Evolutionary conservation across 331 rosid species (phyloP), one percentile per base, ranked within the genome.

Genomic region (Saraca asoca): DNA sequence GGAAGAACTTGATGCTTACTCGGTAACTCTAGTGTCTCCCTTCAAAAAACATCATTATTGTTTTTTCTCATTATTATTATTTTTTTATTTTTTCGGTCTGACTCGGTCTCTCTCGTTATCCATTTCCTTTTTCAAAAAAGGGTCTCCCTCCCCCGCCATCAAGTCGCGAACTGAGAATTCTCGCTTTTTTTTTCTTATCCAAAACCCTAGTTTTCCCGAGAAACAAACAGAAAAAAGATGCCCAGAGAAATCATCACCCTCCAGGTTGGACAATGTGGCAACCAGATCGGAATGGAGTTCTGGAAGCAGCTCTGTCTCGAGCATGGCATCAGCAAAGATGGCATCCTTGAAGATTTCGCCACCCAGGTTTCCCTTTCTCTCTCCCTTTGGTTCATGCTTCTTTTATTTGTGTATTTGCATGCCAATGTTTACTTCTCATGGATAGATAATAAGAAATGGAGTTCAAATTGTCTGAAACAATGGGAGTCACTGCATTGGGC

Each of bases 231-330:
- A 82, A 68, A 64, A 24, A 24, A 24, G 31, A 93, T 93, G 98
- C 98, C 96, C 37, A 50, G 98, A 45, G 98, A 93, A 76, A 93
- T 93, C 79, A 90, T 93, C 79, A 93, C 98, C 2, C 82, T 93
- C 17, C 98, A 93, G 84, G 98, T 90, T 4, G 98, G 98, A 7
- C 98, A 93, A 87, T 93, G 98, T 48, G 98, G 98, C 19, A 93
- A 93, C 65, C 98, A 93, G 94, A 93, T 93, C 91, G 98, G 98
- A 19, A 93, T 93, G 98, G 98, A 93, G 79, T 93, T 93, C 80
- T 93, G 98, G 98, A 93, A 93, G 80, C 98, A 93, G 78, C 98
- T 93, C 10, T 93, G 98, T 73, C 94, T 90, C 63, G 98, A 93
- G 82, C 98, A 93, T 15, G 98, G 98, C 33, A 93, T 93, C 90